Evolutionary conservation across 2,329 filamentous ascomycete species (phyloP), one percentile per base, ranked within the genome.

Genomic region (Aspergillus fumigatiaffinis): DNA sequence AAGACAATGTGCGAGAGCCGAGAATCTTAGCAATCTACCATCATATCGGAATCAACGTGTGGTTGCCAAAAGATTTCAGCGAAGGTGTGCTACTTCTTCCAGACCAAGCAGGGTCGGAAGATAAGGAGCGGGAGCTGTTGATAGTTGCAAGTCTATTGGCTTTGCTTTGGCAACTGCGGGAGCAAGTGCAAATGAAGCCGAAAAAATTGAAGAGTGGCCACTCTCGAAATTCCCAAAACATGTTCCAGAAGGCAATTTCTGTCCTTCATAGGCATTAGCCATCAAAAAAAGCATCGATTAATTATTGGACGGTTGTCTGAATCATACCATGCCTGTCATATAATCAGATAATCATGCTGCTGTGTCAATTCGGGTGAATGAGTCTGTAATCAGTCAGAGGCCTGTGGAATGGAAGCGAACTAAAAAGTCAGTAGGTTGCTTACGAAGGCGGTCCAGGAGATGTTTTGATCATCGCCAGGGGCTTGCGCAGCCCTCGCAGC

Each of bases 301-400:
- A 7, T 38, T 38, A 4, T 38, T 38, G 14, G 5, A 38, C 6
- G 14, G 14, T 17, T 17, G 14, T 17, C 14, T 17, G 14, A 17
- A 21, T 26, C 21, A 54, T 47, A n/a, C n/a, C 32, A 35, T 50
- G 7, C 9, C 17, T 44, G 50, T 60, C 46, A 70, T 46, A 71
- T 70, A 17, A 71, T 70, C 3, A 71, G 56, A 57, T 68, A 71
- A 41, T 71, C 68, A 54, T 71, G 68, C 23, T 68, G 68, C 10
- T 61, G 65, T 8, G 57, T 50, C 12, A 65, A 56, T 28, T 53
- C 60, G 0, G 68, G 56, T 7, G 53, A 63, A 8, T 64, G 62
- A 25, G 68, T 66, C 68, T 71, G 46, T 1, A 35, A 51, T 56
- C 21, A 59, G 56, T 41, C 21, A 5, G 17, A 10, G 20, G 10